A percentile compares a stretch with the other conserved stretches of the same genome.
Conservation (phyloP, 2,329 filamentous ascomycete genomes). For the Apiospora marii region DNA sequence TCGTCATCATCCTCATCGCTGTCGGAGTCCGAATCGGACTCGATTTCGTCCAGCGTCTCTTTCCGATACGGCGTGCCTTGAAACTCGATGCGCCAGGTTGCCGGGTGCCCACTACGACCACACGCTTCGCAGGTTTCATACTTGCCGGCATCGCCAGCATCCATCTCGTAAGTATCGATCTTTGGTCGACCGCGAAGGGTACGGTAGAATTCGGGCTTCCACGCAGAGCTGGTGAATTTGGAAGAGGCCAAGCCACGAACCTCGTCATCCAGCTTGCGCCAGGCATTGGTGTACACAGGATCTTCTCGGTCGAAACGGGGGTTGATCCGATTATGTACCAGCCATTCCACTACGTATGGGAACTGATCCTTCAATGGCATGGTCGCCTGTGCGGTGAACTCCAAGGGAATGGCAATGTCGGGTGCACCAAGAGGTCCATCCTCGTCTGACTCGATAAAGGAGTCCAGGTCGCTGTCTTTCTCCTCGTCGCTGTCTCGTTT, state of each 20-base stretch:
- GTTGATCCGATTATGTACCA: conserved; percentile 80
- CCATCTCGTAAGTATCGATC: conserved; percentile 58
- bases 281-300: conserved; percentile 72
- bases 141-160: conserved; percentile 45
- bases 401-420: conserved; percentile 66
- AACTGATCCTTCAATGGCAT: conserved; percentile 77
- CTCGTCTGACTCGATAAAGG: conserved; percentile 73
- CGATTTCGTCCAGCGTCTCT: conserved; percentile 71
- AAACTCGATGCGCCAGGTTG: conserved; percentile 70
- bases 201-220: conserved; percentile 71
- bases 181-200: conserved; percentile 72
- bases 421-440: conserved; percentile 65
- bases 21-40: conserved; percentile 44
- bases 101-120: conserved; percentile 72
- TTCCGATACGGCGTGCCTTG: conserved; percentile 71
- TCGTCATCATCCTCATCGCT: conserved; percentile 44
- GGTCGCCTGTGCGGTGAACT: conserved; percentile 72
- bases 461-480: conserved; percentile 51
- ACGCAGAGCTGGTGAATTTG: conserved; percentile 75
- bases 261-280: conserved; percentile 76
- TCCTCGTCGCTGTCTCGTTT: conserved; percentile 35
- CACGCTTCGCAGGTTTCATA: conserved; percentile 72
- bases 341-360: conserved; percentile 78
- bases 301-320: conserved; percentile 70
- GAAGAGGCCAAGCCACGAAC: conserved; percentile 72